Evolutionary conservation across 768 basidiomycete species (phyloP).

Genomic region (Pleurotus tuber-regium): DNA sequence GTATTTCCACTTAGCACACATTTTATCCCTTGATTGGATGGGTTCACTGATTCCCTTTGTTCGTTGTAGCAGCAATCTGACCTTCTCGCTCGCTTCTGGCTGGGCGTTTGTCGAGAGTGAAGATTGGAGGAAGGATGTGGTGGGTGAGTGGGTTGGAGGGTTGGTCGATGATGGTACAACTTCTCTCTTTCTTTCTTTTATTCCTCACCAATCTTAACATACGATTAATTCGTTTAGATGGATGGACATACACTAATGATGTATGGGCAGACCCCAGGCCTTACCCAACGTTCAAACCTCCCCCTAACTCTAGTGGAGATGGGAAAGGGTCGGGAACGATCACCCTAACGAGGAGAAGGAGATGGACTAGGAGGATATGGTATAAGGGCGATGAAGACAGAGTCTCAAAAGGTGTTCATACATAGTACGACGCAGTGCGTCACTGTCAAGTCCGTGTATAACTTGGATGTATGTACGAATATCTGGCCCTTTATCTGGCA

Average conservation of each 20-base stretch:
- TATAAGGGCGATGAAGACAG: slow-evolving; percentile 22
- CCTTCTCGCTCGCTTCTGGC: slow-evolving; percentile 70
- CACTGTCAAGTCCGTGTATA: too few relatives aligned
- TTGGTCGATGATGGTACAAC: slow-evolving; percentile 29
- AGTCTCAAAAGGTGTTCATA: too few relatives aligned
- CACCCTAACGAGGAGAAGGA: slow-evolving; percentile 59
- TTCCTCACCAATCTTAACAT: not conserved
- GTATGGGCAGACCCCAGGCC: slow-evolving; percentile 59
- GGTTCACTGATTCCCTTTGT: slow-evolving; percentile 12
- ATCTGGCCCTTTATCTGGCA: too few relatives aligned
- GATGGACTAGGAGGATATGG: slow-evolving; percentile 76
- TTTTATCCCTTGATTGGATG: not conserved
- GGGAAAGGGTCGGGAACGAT: slow-evolving; percentile 33
- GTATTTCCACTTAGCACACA: slow-evolving; percentile 22
- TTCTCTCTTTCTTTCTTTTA: slow-evolving; percentile 7
- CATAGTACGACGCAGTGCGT: too few relatives aligned
- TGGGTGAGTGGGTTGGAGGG: slow-evolving; percentile 51
- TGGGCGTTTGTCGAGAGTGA: slow-evolving; percentile 79
- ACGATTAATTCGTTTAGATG: slow-evolving; percentile 38
- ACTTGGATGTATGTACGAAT: too few relatives aligned
- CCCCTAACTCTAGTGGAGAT: slow-evolving; percentile 18
- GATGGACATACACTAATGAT: slow-evolving; percentile 84
- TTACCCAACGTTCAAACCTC: slow-evolving; percentile 22
- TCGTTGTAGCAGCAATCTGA: slow-evolving; percentile 71
- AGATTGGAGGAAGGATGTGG: slow-evolving; percentile 70